Percentiles rank a stretch among this genome's conserved stretches.
phyloP scores from a whole-genome alignment of 2,329 filamentous ascomycete species.

The Lasiodiplodia sp. region DNA sequence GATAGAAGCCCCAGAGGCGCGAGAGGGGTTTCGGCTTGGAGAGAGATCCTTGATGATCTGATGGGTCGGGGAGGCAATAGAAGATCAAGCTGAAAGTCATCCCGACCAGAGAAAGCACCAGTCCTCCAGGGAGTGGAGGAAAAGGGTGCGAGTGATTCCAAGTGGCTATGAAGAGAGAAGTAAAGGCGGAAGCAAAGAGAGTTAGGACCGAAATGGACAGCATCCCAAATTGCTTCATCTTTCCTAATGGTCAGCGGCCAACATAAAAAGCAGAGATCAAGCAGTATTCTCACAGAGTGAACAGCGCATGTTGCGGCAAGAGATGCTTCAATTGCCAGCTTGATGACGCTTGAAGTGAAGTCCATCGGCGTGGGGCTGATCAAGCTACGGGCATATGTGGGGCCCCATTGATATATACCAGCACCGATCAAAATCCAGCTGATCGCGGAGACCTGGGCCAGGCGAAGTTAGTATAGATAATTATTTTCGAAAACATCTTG shows the following conservation, averaged over 20 bases:
- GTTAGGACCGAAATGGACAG: slow-evolving; percentile 9
- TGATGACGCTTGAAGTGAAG: slow-evolving; percentile 13
- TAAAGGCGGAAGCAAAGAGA: slow-evolving; percentile 6
- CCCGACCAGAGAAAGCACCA: background rate
- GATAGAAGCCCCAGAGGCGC: slow-evolving; percentile 19
- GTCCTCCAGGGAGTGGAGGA: slow-evolving; percentile 15
- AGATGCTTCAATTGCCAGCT: slow-evolving; percentile 2
- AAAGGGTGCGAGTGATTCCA: slow-evolving; percentile 26
- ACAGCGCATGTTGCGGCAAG: slow-evolving; percentile 8
- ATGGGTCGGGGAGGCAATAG: background rate
- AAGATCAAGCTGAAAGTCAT: slow-evolving; percentile 4
- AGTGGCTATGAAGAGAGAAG: background rate
- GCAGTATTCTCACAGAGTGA: background rate
- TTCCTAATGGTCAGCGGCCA: background rate
- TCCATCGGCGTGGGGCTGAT: slow-evolving; percentile 9
- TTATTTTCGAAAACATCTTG: background rate
- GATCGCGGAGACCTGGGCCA: background rate
- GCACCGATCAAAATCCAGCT: slow-evolving; percentile 11
- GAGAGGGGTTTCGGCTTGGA: slow-evolving; percentile 1
- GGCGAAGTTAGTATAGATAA: background rate
- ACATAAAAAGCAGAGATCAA: background rate
- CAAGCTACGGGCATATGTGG: background rate
- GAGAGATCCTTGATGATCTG: background rate
- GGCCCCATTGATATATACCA: background rate
- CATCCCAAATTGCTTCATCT: slow-evolving; percentile 11